Conservation (phyloP, 2,329 filamentous ascomycete species). For the Calonectria fujianensis region DNA sequence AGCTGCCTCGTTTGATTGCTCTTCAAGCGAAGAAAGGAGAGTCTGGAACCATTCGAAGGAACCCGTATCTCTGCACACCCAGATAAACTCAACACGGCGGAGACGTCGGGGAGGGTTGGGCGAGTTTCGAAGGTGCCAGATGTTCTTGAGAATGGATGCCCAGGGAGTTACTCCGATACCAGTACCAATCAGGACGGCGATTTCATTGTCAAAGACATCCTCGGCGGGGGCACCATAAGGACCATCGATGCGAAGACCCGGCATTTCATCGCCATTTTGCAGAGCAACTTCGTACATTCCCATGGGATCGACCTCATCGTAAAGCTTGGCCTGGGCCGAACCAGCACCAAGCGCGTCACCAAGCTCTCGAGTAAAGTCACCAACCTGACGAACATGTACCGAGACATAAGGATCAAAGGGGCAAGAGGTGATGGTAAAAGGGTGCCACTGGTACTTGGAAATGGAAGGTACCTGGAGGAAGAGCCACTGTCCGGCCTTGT, state of each 20-base stretch:
- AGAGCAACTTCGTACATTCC: constrained; percentile 99
- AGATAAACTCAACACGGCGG: constrained; percentile 97
- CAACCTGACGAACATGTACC: constrained; percentile 95
- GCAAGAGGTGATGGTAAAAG: constrained; percentile 99
- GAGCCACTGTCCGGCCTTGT: constrained; percentile 98
- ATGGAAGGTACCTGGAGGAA: constrained; percentile 95
- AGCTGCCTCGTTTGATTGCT: constrained; percentile 84
- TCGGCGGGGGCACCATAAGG: constrained; percentile 98
- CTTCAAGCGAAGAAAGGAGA: constrained; percentile 91
- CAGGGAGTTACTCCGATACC: constrained; percentile 92
- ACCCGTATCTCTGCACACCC: constrained; percentile 96
- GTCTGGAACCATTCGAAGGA: constrained; percentile 99
- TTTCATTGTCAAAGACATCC: constrained; percentile 96
- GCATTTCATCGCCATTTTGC: constrained; percentile 95
- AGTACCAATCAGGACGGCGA: constrained; percentile 89
- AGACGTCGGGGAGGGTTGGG: constrained; percentile 93
- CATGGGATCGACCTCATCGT: constrained; percentile 92
- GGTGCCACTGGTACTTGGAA: constrained; percentile 95
- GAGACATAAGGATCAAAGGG: constrained; percentile 96
- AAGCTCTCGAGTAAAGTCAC: constrained; percentile 96
- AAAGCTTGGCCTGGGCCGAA: constrained; percentile 88
- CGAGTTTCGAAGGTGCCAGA: constrained; percentile 94
- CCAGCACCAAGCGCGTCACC: constrained; percentile 97
- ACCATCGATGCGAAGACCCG: constrained; percentile 90
- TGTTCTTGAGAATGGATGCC: constrained; percentile 94